These are phyloP conservation scores for Populus hybrid DNA, from an alignment of 441 rosid species.

Conservation along the genomic window DNA sequence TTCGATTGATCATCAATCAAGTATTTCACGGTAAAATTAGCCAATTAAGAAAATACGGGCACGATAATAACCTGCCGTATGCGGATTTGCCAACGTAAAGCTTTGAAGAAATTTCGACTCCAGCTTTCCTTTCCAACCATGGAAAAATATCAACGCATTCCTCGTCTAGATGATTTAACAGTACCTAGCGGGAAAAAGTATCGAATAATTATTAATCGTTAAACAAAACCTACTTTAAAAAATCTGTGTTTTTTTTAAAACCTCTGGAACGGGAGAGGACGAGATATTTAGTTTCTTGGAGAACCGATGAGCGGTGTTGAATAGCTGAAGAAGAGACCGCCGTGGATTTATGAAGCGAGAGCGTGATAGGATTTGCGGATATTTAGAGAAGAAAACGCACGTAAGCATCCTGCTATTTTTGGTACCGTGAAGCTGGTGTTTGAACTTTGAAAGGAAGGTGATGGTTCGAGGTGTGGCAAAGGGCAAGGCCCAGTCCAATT, in stretches of 20 bases:
- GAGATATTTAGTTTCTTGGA: constrained; percentile 18
- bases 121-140: constrained; percentile 71
- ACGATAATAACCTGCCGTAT: constrained; percentile 50
- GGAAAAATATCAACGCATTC: constrained; percentile 58
- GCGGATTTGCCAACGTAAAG: constrained; percentile 66
- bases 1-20: neutral
- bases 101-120: constrained; percentile 45
- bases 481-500: neutral
- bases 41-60: neutral
- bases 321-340: constrained; percentile 16
- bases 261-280: constrained; percentile 28
- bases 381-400: neutral
- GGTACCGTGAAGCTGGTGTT: neutral
- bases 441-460: neutral
- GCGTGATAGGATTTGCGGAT: constrained; percentile 21
- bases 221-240: neutral
- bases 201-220: neutral
- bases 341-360: constrained; percentile 16
- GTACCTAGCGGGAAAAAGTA: constrained; percentile 12
- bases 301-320: constrained; percentile 17
- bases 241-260: neutral
- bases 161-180: constrained; percentile 31
- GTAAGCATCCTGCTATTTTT: neutral
- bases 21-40: neutral
- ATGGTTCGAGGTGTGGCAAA: neutral